phyloP scores from a whole-genome alignment of 2,329 filamentous ascomycete genomes.

The Penicillium sclerotiorum region DNA sequence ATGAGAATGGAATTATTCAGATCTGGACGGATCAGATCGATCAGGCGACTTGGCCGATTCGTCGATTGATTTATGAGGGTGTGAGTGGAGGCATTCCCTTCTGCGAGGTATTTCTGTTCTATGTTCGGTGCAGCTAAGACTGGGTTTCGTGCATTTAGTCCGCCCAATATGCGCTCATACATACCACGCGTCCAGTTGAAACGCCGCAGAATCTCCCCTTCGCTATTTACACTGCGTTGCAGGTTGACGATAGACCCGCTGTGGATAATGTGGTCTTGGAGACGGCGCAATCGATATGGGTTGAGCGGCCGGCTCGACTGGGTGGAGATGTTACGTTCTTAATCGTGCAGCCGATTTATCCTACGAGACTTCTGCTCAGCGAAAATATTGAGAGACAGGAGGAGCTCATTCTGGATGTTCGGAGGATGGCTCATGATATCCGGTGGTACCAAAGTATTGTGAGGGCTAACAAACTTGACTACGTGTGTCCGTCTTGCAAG shows the following conservation, averaged over 20 bases:
- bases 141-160: not conserved
- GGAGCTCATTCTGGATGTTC: not conserved
- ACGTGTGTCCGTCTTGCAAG: constrained; percentile 1
- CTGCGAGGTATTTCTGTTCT: no score
- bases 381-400: not conserved
- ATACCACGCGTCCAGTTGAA: not conserved
- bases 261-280: not conserved
- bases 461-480: not conserved
- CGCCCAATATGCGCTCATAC: constrained; percentile 1
- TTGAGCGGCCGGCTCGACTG: not conserved
- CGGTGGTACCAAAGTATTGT: not conserved
- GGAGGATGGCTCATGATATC: not conserved
- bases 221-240: not conserved
- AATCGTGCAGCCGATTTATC: constrained; percentile 2
- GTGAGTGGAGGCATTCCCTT: not conserved
- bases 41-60: not conserved
- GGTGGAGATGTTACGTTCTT: not conserved
- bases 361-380: not conserved
- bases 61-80: constrained; percentile 1
- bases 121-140: not conserved
- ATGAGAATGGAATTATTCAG: constrained; percentile 3
- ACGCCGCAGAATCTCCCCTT: constrained; percentile 1
- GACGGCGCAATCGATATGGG: not conserved
- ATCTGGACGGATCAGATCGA: constrained; percentile 4
- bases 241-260: not conserved